Percentiles rank a stretch among this genome's conserved stretches.
These are phyloP conservation scores for Plantago coronopus DNA, from an alignment of 305 asterid species.

Conservation along the genomic window DNA sequence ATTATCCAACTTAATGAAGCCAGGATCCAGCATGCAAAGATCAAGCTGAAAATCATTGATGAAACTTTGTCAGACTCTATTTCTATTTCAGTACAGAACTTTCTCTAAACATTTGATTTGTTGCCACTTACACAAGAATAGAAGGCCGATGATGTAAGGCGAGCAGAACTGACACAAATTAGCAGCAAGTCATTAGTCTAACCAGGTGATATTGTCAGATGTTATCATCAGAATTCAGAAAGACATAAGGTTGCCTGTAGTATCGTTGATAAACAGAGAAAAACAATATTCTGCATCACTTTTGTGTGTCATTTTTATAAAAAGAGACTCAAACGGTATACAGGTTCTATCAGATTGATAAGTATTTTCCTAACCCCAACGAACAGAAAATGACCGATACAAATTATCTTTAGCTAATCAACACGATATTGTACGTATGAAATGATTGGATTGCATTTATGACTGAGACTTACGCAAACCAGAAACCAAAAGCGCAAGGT, in stretches of 20 bases:
- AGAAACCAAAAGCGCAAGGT: constrained; percentile 37
- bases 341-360: no score
- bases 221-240: constrained; percentile 11
- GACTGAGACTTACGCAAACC: constrained; percentile 40
- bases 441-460: not conserved
- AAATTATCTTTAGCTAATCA: not conserved
- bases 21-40: constrained; percentile 47
- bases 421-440: not conserved
- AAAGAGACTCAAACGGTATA: no score
- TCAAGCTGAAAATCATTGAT: constrained; percentile 29
- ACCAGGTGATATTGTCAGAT: constrained; percentile 31
- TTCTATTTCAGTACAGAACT: not conserved
- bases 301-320: no score
- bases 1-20: constrained; percentile 47
- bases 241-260: not conserved
- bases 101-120: not conserved
- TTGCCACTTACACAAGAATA: constrained; percentile 38
- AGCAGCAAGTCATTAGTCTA: constrained; percentile 49
- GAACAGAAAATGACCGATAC: not conserved
- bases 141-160: constrained; percentile 44
- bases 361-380: no score
- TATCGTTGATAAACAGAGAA: no score
- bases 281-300: no score
- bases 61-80: not conserved
- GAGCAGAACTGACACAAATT: constrained; percentile 46